phyloP scores from a whole-genome alignment of 2,329 filamentous ascomycete species.

The Domatiomyces catenatus region DNA sequence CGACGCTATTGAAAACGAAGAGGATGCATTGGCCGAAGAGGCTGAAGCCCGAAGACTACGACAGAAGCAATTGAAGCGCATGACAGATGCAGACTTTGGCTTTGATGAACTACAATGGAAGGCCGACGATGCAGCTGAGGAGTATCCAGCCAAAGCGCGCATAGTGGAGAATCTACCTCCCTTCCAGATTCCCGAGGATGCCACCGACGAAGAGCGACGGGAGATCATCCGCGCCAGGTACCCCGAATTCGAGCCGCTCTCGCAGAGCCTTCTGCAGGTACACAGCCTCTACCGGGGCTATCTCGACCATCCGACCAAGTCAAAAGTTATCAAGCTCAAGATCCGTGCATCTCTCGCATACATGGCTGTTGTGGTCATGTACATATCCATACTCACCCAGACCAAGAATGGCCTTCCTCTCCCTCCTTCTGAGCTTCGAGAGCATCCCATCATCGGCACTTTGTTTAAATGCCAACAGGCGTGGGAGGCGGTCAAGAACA shows the following conservation, averaged over 20 bases:
- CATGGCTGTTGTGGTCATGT: slow-evolving; percentile 73
- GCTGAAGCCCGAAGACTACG: slow-evolving; percentile 75
- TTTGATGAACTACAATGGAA: slow-evolving; percentile 83
- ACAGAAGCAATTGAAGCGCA: slow-evolving; percentile 74
- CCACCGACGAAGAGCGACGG: slow-evolving; percentile 57
- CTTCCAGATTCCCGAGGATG: slow-evolving; percentile 63
- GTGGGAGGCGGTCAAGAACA: slow-evolving; percentile 58
- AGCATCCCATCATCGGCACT: slow-evolving; percentile 81
- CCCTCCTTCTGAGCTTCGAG: slow-evolving; percentile 62
- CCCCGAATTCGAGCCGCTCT: slow-evolving; percentile 78
- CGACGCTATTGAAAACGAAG: slow-evolving; percentile 56
- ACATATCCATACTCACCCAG: slow-evolving; percentile 85
- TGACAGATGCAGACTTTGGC: slow-evolving; percentile 83
- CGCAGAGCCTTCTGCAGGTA: slow-evolving; percentile 62
- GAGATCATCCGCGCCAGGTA: slow-evolving; percentile 67
- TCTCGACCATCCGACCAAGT: slow-evolving; percentile 40
- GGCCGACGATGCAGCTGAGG: slow-evolving; percentile 29
- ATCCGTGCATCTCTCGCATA: slow-evolving; percentile 73
- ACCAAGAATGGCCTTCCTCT: slow-evolving; percentile 48
- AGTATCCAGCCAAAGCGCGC: slow-evolving; percentile 24
- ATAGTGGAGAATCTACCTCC: slow-evolving; percentile 69
- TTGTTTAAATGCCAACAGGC: slow-evolving; percentile 64
- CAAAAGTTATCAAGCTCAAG: slow-evolving; percentile 22
- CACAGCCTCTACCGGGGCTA: slow-evolving; percentile 45
- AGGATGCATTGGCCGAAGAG: slow-evolving; percentile 78